Evolutionary conservation across 352 stramenopile genomes (phyloP).

Genomic region (Phytopythium mirpurense): DNA sequence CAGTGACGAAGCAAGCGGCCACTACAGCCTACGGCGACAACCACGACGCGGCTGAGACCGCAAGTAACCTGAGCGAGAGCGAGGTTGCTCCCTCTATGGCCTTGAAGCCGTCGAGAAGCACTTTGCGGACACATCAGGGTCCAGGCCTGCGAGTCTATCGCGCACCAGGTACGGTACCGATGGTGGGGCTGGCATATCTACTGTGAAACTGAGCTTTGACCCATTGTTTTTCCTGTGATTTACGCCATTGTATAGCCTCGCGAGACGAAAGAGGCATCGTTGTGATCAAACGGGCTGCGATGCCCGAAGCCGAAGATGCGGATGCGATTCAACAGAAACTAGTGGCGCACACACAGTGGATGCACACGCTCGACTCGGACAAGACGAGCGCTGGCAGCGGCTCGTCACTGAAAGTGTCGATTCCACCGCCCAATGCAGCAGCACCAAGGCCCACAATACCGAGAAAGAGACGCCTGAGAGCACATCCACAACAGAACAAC

Average conservation of each 20-base stretch:
- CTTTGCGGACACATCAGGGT: not conserved
- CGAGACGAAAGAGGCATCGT: not conserved
- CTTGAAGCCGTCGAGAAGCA: not conserved
- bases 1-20: not conserved
- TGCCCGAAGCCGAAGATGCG: not conserved
- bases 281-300: not conserved
- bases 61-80: too few relatives aligned
- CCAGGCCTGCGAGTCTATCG: slow-evolving; percentile 1
- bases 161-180: not conserved
- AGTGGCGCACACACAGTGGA: not conserved
- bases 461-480: not conserved
- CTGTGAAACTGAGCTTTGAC: not conserved
- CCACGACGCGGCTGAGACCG: not conserved
- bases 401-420: not conserved
- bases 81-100: not conserved
- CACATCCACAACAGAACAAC: not conserved
- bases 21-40: not conserved
- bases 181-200: not conserved
- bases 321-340: not conserved
- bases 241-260: not conserved
- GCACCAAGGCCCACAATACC: not conserved
- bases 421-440: not conserved
- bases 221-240: not conserved
- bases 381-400: not conserved
- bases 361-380: not conserved